Evolutionary conservation across 805 yeast species (phyloP).

Genomic region (Candida methanosorbosa): DNA sequence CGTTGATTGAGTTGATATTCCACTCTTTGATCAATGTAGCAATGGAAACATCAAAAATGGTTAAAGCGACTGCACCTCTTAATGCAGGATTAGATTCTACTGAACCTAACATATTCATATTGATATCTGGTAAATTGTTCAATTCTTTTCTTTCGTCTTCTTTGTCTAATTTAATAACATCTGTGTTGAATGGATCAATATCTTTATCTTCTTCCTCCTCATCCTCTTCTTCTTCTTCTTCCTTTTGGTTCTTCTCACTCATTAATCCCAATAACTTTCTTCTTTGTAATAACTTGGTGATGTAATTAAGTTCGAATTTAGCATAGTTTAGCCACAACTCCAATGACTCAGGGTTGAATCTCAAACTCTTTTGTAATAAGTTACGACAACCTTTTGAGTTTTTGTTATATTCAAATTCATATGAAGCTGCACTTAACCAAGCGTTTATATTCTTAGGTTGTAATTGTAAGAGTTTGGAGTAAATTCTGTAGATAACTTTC

Average conservation of each 20-base stretch:
- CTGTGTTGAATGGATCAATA: conserved; percentile 2
- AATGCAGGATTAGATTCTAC: conserved; percentile 78
- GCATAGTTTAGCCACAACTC: conserved; percentile 80
- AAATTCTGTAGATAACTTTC: conserved; percentile 65
- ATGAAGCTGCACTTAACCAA: conserved; percentile 93
- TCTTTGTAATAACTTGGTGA: conserved; percentile 76
- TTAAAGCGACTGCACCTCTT: conserved; percentile 62
- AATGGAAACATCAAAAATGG: conserved; percentile 62
- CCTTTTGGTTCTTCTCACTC: conserved; percentile 60
- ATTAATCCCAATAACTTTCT: conserved; percentile 74
- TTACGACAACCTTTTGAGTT: conserved; percentile 85
- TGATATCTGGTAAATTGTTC: conserved; percentile 77
- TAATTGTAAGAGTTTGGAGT: conserved; percentile 67
- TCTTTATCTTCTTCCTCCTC: conserved; percentile 19
- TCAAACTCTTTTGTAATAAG: conserved; percentile 73
- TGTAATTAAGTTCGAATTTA: conserved; percentile 79
- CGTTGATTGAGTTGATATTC: not conserved
- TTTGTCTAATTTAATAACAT: conserved; percentile 12
- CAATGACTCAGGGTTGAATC: conserved; percentile 69
- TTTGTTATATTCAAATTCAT: conserved; percentile 83
- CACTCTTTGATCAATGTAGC: conserved; percentile 29
- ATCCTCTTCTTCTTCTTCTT: conserved; percentile 36
- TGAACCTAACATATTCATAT: conserved; percentile 75
- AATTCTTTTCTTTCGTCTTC: conserved; percentile 49
- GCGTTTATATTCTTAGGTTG: conserved; percentile 89